Evolutionary conservation across 225 moss, liverwort and hornwort species (phyloP).

Genomic region (Ulota crispa): DNA sequence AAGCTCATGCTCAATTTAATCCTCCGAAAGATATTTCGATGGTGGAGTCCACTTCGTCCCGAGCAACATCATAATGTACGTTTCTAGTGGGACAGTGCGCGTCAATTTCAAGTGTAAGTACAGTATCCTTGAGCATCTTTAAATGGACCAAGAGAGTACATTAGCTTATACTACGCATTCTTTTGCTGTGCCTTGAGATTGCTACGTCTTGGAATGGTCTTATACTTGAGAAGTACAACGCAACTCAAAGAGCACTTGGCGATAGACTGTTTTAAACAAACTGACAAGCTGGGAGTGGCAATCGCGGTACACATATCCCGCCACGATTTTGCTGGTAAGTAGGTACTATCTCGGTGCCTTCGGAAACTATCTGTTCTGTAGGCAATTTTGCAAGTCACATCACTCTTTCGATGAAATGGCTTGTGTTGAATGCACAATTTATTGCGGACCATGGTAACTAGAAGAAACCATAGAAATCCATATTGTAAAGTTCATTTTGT

Average conservation of each 20-base stretch:
- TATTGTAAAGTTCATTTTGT: not conserved
- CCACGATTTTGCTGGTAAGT: not conserved
- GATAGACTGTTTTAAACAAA: not conserved
- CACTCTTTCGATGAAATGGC: not conserved
- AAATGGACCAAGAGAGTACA: not conserved
- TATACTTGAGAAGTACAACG: not conserved
- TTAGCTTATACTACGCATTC: not conserved
- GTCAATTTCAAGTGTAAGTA: not conserved
- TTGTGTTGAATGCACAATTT: not conserved
- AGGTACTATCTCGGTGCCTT: slow-evolving; percentile 16
- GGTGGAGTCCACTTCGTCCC: not conserved
- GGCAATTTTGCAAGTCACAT: slow-evolving; percentile 8
- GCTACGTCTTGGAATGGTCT: not conserved
- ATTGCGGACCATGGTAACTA: not conserved
- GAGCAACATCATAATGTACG: not conserved
- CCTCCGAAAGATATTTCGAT: not conserved
- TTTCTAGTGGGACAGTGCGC: not conserved
- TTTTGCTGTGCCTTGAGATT: slow-evolving; percentile 4
- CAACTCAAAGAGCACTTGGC: not conserved
- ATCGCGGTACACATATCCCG: not conserved
- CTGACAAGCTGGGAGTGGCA: slow-evolving; percentile 5
- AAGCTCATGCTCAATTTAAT: slow-evolving; percentile 1
- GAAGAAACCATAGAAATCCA: not conserved
- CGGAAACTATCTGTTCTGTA: not conserved
- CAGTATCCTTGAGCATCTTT: not conserved